Evolutionary conservation across 306 rosid genomes (phyloP), one percentile per base, ranked within the genome.

Genomic region (Canavalia ensiformis): DNA sequence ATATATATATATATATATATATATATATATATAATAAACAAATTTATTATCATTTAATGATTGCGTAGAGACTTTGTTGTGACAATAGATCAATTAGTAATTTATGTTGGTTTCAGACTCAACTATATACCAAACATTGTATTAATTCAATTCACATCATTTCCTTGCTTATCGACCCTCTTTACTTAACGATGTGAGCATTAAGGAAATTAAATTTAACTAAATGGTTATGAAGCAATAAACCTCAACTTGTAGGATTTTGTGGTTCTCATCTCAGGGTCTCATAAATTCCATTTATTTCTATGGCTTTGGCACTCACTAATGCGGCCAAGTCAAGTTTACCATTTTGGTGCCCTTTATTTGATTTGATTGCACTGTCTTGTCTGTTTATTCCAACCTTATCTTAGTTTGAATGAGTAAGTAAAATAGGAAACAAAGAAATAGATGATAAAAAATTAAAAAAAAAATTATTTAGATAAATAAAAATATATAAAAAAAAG

Each of bases 231-330:
- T 35, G 9, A 8, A 31, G 6, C 41, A 59, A 25, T 66, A 66
- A 42, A 39, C 42, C 13, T 5, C 33, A 65, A 65, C 51, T 65
- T 41, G 47, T 44, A 44, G 11, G 63, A 31, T 55, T 62, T 73
- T 55, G 59, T 54, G 80, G 59, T 68, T 78, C 60, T 45, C 29
- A 8, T 77, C 11, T 76, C 42, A 47, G 8, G 9, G 28, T 46
- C 5, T 45, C 2, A 50, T 71, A 71, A 71, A 71, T 71, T 50
- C 63, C 78, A 74, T 74, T 55, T 9, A 39, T 42, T 55, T 55
- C 67, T 31, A 37, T 46, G 71, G 31, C 18, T 12, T 11, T 77
- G 41, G 12, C 67, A 47, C 2, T 13, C 52, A 59, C 60, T 35
- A 49, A 50, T 60, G 46, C 4, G 7, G 72, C 78, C 4, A 30